Evolutionary conservation across 306 rosid genomes (phyloP), one percentile per base, ranked within the genome.

Genomic region (Comarum palustre): DNA sequence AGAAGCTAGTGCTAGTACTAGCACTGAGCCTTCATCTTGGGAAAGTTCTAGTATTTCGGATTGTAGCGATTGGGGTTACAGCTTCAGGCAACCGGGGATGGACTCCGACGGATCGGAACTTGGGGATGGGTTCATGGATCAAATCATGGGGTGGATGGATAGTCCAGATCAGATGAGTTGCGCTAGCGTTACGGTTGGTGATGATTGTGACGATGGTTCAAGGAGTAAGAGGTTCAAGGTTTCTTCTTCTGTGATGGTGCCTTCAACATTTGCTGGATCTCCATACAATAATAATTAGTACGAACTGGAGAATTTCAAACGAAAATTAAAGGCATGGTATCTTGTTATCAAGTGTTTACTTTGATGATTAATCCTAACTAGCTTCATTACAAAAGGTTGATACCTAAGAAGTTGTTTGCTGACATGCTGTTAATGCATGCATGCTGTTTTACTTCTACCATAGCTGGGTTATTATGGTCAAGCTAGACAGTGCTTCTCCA

Each of bases 191-290:
- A 24, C 34, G 2, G 22, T 31, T n/a, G 9, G 52, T 46, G 79
- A 69, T 25, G 63, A 62, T 20, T 11, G 6, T 66, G 61, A 68
- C 4, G 84, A 82, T 55, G 87, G 84, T 48, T 83, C 87, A 13
- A 86, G 87, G 75, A 86, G 93, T 73, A 90, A 93, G 83, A 86
- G 98, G 89, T 85, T 90, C 57, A 93, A 87, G 84, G 98, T 93
- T 36, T 87, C 93, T 79, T 93, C 98, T 73, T 89, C 98, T 38
- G 90, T 93, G n/a, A 79, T 89, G 65, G 98, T 93, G 31, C 98
- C 98, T 39, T 87, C 98, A 55, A 89, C 93, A 75, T 90, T 93
- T 81, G 34, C 68, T 15, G 85, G 66, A 20, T 88, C 87, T 34
- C 81, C 79, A 8, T 78, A 51, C 65, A 47, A 81, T 72, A 80